A percentile compares a stretch with the other conserved stretches of the same genome.
phyloP scores from a whole-genome alignment of 257 asterid species.

The Perilla frutescens region DNA sequence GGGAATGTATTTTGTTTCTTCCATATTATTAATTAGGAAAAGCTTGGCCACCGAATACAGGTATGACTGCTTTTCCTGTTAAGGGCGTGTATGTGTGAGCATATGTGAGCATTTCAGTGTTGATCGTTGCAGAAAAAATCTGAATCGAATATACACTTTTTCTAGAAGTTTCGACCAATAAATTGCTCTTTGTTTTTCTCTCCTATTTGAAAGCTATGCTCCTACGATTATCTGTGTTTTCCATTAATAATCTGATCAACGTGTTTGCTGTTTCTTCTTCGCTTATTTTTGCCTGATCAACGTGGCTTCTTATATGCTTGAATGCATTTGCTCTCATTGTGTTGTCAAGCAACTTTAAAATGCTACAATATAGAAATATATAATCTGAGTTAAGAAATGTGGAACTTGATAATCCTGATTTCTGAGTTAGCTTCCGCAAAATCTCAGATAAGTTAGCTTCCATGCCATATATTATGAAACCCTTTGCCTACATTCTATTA shows the following conservation, averaged over 20 bases:
- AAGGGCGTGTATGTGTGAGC: neutral
- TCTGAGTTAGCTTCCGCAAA: too few relatives aligned
- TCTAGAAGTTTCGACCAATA: neutral
- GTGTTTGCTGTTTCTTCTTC: neutral
- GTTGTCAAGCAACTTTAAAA: too few relatives aligned
- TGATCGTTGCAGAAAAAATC: neutral
- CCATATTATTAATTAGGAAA: constrained; percentile 88
- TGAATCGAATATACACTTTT: neutral
- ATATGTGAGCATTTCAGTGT: neutral
- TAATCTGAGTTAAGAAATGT: too few relatives aligned
- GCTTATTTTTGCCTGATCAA: too few relatives aligned
- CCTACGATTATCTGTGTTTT: neutral
- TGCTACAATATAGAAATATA: too few relatives aligned
- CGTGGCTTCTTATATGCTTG: too few relatives aligned
- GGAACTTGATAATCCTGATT: too few relatives aligned
- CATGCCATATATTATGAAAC: too few relatives aligned
- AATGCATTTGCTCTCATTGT: too few relatives aligned
- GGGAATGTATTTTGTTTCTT: constrained; percentile 98
- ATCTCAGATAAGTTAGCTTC: too few relatives aligned
- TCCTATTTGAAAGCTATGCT: neutral
- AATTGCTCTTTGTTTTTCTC: neutral
- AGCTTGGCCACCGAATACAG: constrained; percentile 96
- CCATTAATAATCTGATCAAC: too few relatives aligned
- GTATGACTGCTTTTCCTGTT: constrained; percentile 42
- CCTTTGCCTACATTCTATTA: too few relatives aligned